Conservation (phyloP, 2,329 filamentous ascomycete species). For the Ilyonectria sp. region DNA sequence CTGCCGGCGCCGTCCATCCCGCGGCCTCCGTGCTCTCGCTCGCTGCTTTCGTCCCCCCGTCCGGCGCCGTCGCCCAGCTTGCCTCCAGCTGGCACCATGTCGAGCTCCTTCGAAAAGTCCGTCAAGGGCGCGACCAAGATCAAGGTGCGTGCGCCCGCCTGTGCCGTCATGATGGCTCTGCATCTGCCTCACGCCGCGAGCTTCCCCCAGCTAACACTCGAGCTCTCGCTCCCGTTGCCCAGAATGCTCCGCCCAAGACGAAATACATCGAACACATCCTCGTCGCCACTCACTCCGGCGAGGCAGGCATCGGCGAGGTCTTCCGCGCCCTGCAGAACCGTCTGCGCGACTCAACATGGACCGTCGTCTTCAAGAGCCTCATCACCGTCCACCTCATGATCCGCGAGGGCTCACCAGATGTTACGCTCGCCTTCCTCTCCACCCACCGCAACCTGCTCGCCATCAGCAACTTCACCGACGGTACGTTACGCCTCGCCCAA, state of each 20-base stretch:
- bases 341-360: constrained; percentile 97
- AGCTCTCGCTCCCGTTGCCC: constrained; percentile 1
- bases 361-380: constrained; percentile 97
- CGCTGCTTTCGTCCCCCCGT: constrained; percentile 14
- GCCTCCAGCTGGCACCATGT: constrained; percentile 66
- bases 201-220: constrained; percentile 23
- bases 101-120: constrained; percentile 96
- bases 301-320: constrained; percentile 94
- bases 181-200: background rate
- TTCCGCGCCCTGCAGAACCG: constrained; percentile 92
- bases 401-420: constrained; percentile 90
- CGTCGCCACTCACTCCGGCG: constrained; percentile 93
- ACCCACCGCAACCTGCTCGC: constrained; percentile 87
- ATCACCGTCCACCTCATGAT: constrained; percentile 99
- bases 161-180: background rate
- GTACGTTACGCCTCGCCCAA: constrained; percentile 65
- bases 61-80: constrained; percentile 28
- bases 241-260: constrained; percentile 96
- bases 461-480: constrained; percentile 92
- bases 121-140: constrained; percentile 99
- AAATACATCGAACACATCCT: constrained; percentile 99
- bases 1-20: constrained; percentile 31
- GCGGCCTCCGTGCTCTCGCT: constrained; percentile 24
- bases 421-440: constrained; percentile 87
- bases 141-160: constrained; percentile 72